A percentile compares a stretch with the other conserved stretches of the same genome.
Evolutionary conservation across 768 basidiomycete genomes (phyloP).

Genomic region (Mycena capillaripes): DNA sequence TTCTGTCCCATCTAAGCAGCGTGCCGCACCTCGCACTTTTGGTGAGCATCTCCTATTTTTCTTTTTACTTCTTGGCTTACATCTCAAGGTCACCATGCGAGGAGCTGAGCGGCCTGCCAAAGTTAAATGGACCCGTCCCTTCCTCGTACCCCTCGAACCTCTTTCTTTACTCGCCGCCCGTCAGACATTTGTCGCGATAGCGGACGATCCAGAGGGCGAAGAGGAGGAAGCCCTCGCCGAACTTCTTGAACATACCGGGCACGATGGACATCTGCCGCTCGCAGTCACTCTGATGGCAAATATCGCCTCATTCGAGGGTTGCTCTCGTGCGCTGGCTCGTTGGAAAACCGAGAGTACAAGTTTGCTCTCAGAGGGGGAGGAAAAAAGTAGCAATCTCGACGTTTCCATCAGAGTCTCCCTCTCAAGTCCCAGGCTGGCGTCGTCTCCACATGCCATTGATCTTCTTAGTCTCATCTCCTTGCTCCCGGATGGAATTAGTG

Average conservation of each 20-base stretch:
- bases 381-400: neutral
- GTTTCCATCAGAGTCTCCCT: neutral
- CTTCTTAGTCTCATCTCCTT: neutral
- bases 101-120: conserved; percentile 4
- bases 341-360: neutral
- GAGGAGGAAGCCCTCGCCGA: neutral
- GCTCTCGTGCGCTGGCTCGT: neutral
- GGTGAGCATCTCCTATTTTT: neutral
- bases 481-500: neutral
- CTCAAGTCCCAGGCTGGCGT: neutral
- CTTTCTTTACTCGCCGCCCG: neutral
- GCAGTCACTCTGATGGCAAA: neutral
- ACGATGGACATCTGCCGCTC: conserved; percentile 4
- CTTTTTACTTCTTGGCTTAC: neutral
- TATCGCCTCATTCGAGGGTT: conserved; percentile 4
- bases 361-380: neutral
- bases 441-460: neutral
- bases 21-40: neutral
- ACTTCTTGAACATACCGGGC: neutral
- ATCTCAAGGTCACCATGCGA: conserved; percentile 1
- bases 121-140: conserved; percentile 7
- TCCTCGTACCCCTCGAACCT: neutral
- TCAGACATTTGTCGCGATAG: neutral
- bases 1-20: neutral
- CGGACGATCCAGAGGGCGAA: neutral